Evolutionary conservation across 2,329 filamentous ascomycete genomes (phyloP), one percentile per base, ranked within the genome.

Genomic region (Clarireedia monteithiana): DNA sequence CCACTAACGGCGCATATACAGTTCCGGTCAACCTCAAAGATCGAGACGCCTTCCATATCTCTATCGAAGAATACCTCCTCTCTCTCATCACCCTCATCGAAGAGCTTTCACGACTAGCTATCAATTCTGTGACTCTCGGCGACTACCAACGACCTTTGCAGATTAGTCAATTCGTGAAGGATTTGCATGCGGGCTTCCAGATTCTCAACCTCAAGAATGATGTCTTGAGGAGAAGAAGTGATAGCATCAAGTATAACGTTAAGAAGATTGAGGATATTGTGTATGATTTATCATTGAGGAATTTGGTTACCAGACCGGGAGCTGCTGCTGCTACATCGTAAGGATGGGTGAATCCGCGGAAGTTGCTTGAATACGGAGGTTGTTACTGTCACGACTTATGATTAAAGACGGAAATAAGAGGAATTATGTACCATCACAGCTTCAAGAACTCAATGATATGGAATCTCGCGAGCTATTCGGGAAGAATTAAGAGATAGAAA

Each of bases 221-320:
- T 70, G 84, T 85, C 23, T 74, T 99, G 67, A 82, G 94, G 58
- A 89, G 91, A 74, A 81, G 90, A 60, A 90, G 89, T 55, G 94
- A 99, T 73, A 88, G 86, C 5, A 88, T 99, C 72, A 99, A 99
- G 78, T 99, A 99, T 70, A 86, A 88, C 66, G 90, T 99, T 67
- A 99, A 97, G 79, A 92, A 95, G 71, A 90, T 96, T 12, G 94
- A 99, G 76, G 94, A 97, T 69, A 91, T 99, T 12, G 92, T 97
- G 50, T 99, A 99, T 68, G 94, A 99, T 70, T 75, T 99, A 56
- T 92, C 89, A 24, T 74, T 99, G 68, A 82, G 94, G 58, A 92
- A 94, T 50, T 71, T 97, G 67, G 78, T 95, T 49, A 82, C 86
- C 39, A 68, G 62, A 40, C 53, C 62, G 26, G 59, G 50, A 17